Percentiles rank a stretch among this genome's conserved stretches.
Evolutionary conservation across 345 rosid genomes (phyloP).

Genomic region (Angophora floribunda): DNA sequence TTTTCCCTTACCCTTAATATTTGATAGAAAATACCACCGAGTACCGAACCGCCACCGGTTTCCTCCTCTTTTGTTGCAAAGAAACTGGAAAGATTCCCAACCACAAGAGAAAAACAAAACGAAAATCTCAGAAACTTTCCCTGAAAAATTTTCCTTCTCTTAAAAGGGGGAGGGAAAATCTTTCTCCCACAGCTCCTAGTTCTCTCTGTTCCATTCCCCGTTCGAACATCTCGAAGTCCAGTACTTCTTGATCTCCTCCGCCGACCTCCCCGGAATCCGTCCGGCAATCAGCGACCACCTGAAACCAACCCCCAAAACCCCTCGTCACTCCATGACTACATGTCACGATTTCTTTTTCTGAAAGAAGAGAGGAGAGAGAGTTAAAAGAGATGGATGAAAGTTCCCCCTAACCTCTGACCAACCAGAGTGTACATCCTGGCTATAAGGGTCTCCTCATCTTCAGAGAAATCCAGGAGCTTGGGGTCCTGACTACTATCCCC

Average conservation of each 20-base stretch:
- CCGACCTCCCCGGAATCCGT: conserved; percentile 51
- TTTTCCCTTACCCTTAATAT: not conserved
- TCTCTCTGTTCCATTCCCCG: not conserved
- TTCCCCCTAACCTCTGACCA: conserved; percentile 28
- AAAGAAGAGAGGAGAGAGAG: not conserved
- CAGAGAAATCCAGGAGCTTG: conserved; percentile 30
- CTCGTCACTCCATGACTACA: not conserved
- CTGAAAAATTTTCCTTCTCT: not conserved
- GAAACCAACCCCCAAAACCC: not conserved
- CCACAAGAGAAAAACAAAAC: not conserved
- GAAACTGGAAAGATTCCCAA: not conserved
- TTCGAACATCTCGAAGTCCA: conserved; percentile 42
- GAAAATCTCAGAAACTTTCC: not conserved
- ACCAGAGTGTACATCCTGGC: conserved; percentile 42
- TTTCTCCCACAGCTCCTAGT: not conserved
- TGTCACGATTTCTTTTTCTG: not conserved
- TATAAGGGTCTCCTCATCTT: conserved; percentile 45
- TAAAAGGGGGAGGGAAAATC: not conserved
- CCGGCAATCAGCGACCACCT: conserved; percentile 55
- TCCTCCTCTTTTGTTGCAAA: not conserved
- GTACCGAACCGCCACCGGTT: not conserved
- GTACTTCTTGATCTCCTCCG: conserved; percentile 46
- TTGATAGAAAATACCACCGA: not conserved
- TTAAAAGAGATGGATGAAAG: not conserved
- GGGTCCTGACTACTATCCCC: conserved; percentile 23